Base-by-base conservation (phyloP, 306 rosid genomes). In the Pyrus communis region DNA sequence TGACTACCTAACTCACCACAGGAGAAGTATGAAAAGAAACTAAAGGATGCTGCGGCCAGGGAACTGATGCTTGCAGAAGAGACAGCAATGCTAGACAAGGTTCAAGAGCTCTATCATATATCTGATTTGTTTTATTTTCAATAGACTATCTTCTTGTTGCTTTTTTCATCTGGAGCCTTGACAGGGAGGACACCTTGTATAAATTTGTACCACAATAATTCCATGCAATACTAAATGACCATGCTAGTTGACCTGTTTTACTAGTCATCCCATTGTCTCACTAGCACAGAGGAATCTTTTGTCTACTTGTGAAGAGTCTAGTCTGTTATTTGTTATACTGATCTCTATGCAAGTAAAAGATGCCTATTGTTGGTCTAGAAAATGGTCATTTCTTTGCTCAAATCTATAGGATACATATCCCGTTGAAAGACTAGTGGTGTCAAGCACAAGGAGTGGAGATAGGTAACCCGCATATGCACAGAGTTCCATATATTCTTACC, bases 21-120 rank as follows among this genome's bases (percentile, higher is more conserved):
- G 97, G 97, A 92, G 73, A 92, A 86, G 82, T 85, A 88, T 84
- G 97, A 95, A 78, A 90, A 83, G 72, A 84, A 85, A 77, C 86
- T 92, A 86, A 95, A 90, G 88, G 99, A 95, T 79, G 97, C 99
- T 71, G 95, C 86, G 22, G 95, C 86, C 57, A 89, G 85, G 84
- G 99, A 92, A 83, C 88, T 91, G 65, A 95, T 87, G 97, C 97
- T 63, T 68, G 99, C 99, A 71, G 97, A 95, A 89, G 96, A 91
- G 86, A 86, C 84, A 54, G 97, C 99, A 63, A 88, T 95, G 86
- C 73, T 95, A 79, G 97, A 95, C 80, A 92, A 88, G 97, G 99
- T 95, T 78, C 61, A 30, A 68, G 18, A 52, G 45, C 49, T 55
- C 59, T 75, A 71, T 81, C 21, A 63, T 75, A 15, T 19, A 28